Evolutionary conservation across 139 green algal species (phyloP), one percentile per base, ranked within the genome.

Genomic region (Coelastrella sp.): DNA sequence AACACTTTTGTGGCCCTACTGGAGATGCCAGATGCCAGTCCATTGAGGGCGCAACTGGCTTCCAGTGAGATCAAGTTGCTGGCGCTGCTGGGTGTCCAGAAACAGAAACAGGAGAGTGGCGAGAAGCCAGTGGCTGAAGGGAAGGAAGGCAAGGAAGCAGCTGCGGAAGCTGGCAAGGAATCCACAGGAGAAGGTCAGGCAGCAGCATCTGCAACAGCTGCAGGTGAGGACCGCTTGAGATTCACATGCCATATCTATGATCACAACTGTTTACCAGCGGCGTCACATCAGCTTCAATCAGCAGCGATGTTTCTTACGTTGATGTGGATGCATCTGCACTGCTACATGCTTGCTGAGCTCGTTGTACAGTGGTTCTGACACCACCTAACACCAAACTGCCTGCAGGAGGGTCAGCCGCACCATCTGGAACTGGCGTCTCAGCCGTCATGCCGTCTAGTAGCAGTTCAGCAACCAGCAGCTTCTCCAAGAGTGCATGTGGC

Each of bases 1-100:
- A 85, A 81, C 32, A 92, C 93, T 35, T 92, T 99, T 53, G 74
- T 97, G 32, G 92, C 96, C 78, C 95, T 99, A 32, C 88, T 99
- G 30, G 82, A 88, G 37, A 89, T 87, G 7, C 90, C 93, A 0
- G 59, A 84, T 19, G 97, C 91, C 4, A 41, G 64, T 17, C 84
- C 92, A 1, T 88, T 99, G 78, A 87, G 96, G 37, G 79, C 97
- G 4, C 91, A 96, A 81, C 92, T 98, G 57, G 76, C 91, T 3
- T 71, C 27, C 34, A 87, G 68, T 25, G 66, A 85, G 17, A 87
- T 91, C 81, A 81, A 84, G 76, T 76, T 92, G 79, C 27, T 80
- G 21, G 40, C 57, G 3, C 68, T 86, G 81, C 81, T 86, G 50
- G 68, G 27, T 59, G 51, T 30, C 5, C 64, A 32, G 38, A 45